Evolutionary conservation across 2,329 filamentous ascomycete genomes (phyloP).

Genomic region (Arthroderma sp.): DNA sequence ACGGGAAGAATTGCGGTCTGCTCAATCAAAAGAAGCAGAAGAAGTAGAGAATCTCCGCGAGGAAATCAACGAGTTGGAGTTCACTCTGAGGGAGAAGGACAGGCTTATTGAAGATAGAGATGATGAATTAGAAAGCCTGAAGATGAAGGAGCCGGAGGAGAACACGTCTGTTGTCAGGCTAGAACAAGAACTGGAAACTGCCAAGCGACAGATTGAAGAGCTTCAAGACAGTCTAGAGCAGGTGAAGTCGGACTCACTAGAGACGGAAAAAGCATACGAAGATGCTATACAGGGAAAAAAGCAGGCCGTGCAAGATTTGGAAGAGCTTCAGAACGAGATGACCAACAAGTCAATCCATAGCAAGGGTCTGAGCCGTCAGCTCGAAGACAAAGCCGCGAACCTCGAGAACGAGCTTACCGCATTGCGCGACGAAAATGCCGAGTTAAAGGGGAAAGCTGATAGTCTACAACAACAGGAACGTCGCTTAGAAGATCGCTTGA

Average conservation of each 20-base stretch:
- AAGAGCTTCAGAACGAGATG: constrained; percentile 59
- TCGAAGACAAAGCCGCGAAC: constrained; percentile 55
- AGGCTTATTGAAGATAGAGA: constrained; percentile 59
- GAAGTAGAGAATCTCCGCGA: constrained; percentile 56
- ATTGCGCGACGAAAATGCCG: constrained; percentile 34
- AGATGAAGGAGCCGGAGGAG: constrained; percentile 33
- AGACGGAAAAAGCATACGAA: constrained; percentile 32
- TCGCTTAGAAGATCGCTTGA: constrained; percentile 39
- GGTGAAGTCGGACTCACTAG: constrained; percentile 23
- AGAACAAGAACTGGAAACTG: constrained; percentile 36
- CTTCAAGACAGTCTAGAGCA: constrained; percentile 30
- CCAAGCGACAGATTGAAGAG: constrained; percentile 31
- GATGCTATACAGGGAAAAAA: constrained; percentile 41
- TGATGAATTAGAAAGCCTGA: constrained; percentile 58
- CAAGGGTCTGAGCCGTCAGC: constrained; percentile 59
- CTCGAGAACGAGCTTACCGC: constrained; percentile 53
- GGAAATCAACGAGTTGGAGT: constrained; percentile 62
- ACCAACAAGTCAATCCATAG: constrained; percentile 65
- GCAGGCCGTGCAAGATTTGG: constrained; percentile 41
- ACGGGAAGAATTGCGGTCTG: constrained; percentile 43
- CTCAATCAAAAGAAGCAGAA: constrained; percentile 41
- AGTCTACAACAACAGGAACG: constrained; percentile 26
- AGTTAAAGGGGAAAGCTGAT: constrained; percentile 32
- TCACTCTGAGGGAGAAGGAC: constrained; percentile 63
- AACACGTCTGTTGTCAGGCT: constrained; percentile 32